Evolutionary conservation across 805 yeast species (phyloP), one percentile per base, ranked within the genome.

Genomic region (Blastobotrys robertii): DNA sequence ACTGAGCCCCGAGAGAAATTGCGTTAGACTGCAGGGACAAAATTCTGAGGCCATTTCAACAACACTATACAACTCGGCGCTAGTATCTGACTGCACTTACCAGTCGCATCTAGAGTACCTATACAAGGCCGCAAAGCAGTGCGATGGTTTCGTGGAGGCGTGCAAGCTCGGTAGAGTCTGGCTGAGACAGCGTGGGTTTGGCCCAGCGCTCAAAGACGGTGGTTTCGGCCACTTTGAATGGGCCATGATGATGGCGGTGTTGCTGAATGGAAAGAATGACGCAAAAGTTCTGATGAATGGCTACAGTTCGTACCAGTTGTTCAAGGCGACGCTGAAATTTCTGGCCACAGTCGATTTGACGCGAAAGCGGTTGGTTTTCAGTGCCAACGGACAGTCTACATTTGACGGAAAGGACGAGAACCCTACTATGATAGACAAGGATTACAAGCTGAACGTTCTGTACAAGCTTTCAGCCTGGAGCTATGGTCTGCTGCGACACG

Each of bases 211-310:
- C 29, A 68, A 74, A 12, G 68, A 73, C 35, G 84, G 84, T 29
- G 97, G 97, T 0, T 90, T 92, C 61, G 97, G 97, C 9, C 84
- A 81, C 53, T 86, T 86, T 59, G 97, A 92, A 64, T 87, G 87
- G 60, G 80, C 87, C 28, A 65, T 81, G 32, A 62, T 90, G 40
- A 76, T 86, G 79, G 80, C 94, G 34, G 82, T 87, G 1, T 65
- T 92, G 42, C 66, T 92, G 35, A 77, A 79, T 48, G 67, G 67
- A 6, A 94, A 94, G 52, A 88, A 90, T 50, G 92, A 94, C 10
- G 81, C 80, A 54, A 82, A 79, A 54, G 79, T 86, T 16, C 68
- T 92, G 43, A 62, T 87, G 32, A 81, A 80, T 52, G 98, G 97
- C 0, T 90, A 83, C 60, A 86, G 95, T 2, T 81, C 94, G 15